Evolutionary conservation across 2,329 filamentous ascomycete genomes (phyloP), one percentile per base, ranked within the genome.

Genomic region (Biscogniauxia marginata): DNA sequence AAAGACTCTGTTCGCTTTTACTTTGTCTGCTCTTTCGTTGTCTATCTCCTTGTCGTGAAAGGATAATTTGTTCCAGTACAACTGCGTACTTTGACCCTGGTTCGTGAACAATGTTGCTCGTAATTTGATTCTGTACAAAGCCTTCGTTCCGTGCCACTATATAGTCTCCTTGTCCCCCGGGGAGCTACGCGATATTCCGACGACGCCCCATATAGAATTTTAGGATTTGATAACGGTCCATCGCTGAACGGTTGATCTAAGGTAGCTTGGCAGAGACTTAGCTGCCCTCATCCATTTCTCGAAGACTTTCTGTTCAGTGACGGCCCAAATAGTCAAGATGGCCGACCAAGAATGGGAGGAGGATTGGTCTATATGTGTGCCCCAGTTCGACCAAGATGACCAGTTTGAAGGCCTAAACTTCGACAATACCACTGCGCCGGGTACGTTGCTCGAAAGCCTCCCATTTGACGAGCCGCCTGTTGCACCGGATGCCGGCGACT

Each of bases 251-350:
- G 34, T 19, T 25, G n/a, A 39, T 39, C 16, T 48, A 24, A 13
- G 58, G 51, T 56, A 60, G 49, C 34, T 7, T 52, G 55, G 54
- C 46, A 54, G 52, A 25, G 44, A 46, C 25, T 50, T 55, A 39
- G 34, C 52, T 44, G 23, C 24, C 16, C 9, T 16, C 39, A 39
- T 5, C 19, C n/a, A 18, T 45, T 7, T 52, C 43, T 16, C 2
- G 6, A 39, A 39, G 30, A 39, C 19, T n/a, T 19, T 19, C 47
- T 57, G 52, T 63, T 56, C 50, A 50, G 56, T 57, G 53, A 52
- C 54, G 49, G 51, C 50, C 48, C 9, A 24, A 7, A 4, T 34
- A 24, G 16, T 25, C 21, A 25, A 34, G 7, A 20, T 61, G 30
- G 30, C 9, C 4, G 9, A 39, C 6, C 30, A 16, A 7, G 25